phyloP scores from a whole-genome alignment of 805 yeast genomes.

The Candida sphagnicola region DNA sequence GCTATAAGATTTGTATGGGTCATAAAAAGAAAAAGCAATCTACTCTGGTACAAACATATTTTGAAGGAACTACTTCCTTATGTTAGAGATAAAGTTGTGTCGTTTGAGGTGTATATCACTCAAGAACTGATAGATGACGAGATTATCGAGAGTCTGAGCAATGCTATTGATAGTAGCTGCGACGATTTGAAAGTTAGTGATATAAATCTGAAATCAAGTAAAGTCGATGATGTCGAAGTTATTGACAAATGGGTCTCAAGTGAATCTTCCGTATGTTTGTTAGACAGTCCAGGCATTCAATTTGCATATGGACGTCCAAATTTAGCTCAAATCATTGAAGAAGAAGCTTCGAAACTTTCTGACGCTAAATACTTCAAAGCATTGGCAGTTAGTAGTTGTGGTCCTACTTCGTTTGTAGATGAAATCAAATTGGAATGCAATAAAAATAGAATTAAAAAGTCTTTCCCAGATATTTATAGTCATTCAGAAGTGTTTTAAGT shows the following conservation, averaged over 20 bases:
- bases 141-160: background rate
- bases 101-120: conserved; percentile 26
- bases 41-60: conserved; percentile 34
- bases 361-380: conserved; percentile 15
- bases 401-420: conserved; percentile 30
- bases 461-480: conserved; percentile 40
- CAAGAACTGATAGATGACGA: conserved; percentile 12
- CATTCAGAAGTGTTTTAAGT: conserved; percentile 31
- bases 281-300: background rate
- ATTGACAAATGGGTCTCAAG: background rate
- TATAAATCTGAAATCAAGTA: background rate
- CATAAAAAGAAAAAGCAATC: conserved; percentile 19
- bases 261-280: background rate
- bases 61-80: conserved; percentile 25
- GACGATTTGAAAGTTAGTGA: background rate
- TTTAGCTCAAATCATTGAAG: background rate
- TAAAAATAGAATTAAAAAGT: conserved; percentile 18
- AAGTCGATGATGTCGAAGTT: background rate
- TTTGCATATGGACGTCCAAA: background rate
- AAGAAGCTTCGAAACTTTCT: conserved; percentile 1
- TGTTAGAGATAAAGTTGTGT: conserved; percentile 17
- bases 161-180: background rate
- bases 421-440: conserved; percentile 26
- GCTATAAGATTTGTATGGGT: conserved; percentile 31
- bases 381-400: conserved; percentile 40